phyloP scores from a whole-genome alignment of 345 rosid genomes.

The Lepidium aucheri region DNA sequence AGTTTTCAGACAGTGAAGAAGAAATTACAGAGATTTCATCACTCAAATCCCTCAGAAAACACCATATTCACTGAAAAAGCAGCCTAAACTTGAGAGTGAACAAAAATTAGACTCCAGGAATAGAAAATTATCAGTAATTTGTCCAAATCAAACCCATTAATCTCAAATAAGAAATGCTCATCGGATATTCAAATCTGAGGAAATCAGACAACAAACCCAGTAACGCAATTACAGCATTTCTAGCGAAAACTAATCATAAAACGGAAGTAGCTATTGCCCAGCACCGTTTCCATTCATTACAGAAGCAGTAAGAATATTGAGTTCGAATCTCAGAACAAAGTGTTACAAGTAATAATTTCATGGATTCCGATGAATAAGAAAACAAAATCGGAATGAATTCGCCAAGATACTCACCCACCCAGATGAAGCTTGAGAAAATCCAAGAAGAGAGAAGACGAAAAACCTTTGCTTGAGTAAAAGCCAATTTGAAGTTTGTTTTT shows the following conservation, averaged over 20 bases:
- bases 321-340: constrained; percentile 11
- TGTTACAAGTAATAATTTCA: neutral
- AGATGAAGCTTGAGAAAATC: neutral
- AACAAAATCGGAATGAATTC: neutral
- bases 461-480: constrained; percentile 1
- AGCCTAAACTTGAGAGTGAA: neutral
- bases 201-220: constrained; percentile 1
- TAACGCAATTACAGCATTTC: neutral
- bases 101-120: neutral
- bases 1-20: neutral
- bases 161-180: neutral
- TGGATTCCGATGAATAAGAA: neutral
- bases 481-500: neutral
- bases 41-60: neutral
- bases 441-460: neutral
- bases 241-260: neutral
- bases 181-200: neutral
- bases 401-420: constrained; percentile 7
- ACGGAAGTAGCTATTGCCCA: neutral
- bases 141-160: neutral
- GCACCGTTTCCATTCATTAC: neutral
- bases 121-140: neutral
- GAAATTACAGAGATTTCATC: neutral
- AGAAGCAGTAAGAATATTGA: neutral
- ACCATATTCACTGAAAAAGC: neutral